A percentile compares a stretch with the other conserved stretches of the same genome.
Evolutionary conservation across 2,329 filamentous ascomycete species (phyloP).

Genomic region (Pseudonectria foliicola): DNA sequence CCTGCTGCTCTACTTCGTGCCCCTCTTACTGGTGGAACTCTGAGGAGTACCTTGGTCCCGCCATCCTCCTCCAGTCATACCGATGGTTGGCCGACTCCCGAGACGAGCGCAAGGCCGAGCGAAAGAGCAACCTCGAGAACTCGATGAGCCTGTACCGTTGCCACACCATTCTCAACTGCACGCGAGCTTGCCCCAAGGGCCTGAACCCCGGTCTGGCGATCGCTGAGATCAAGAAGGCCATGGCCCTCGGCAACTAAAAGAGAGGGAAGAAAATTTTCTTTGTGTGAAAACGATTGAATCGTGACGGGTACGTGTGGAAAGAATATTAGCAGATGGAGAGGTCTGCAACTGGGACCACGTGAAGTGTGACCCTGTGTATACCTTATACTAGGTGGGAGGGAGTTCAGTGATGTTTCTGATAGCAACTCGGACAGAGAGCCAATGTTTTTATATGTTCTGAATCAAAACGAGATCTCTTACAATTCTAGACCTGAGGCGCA

Average conservation of each 20-base stretch:
- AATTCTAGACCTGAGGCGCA: no score
- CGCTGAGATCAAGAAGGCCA: conserved; percentile 97
- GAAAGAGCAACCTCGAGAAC: conserved; percentile 91
- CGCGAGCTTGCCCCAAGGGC: conserved; percentile 95
- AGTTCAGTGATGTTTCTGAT: conserved; percentile 22
- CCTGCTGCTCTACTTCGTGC: conserved; percentile 98
- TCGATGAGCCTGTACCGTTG: conserved; percentile 98
- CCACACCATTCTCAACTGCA: conserved; percentile 99
- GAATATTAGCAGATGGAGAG: conserved; percentile 14
- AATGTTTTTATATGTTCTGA: no score
- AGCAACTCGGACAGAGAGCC: conserved; percentile 18
- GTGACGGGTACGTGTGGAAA: conserved; percentile 4
- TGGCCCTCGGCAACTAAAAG: conserved; percentile 50
- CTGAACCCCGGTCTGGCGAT: conserved; percentile 93
- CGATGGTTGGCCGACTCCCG: conserved; percentile 93
- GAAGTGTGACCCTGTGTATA: conserved; percentile 22
- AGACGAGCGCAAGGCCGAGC: conserved; percentile 81
- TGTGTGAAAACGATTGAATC: conserved; percentile 8
- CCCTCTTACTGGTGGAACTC: conserved; percentile 99
- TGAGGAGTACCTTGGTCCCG: conserved; percentile 96
- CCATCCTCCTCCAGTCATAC: conserved; percentile 95
- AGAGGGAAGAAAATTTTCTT: conserved; percentile 5
- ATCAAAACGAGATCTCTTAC: no score
- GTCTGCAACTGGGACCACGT: conserved; percentile 18
- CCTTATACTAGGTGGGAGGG: conserved; percentile 15